A percentile compares a stretch with the other conserved stretches of the same genome.
Conservation (phyloP, 306 rosid species). For the Coriaria nepalensis region DNA sequence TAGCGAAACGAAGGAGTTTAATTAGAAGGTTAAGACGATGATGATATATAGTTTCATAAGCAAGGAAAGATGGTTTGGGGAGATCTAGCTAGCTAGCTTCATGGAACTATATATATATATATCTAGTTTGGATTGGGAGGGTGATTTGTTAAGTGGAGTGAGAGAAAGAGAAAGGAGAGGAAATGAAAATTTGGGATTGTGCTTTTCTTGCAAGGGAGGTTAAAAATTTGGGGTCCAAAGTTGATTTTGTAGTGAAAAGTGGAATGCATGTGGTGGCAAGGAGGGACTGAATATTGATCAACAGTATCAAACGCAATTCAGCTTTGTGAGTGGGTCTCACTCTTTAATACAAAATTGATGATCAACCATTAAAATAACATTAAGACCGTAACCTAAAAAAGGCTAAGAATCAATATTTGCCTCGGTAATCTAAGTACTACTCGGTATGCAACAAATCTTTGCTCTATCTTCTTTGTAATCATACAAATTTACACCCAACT, state of each 20-base stretch:
- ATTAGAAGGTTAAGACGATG: too few species aligned
- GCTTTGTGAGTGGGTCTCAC: not conserved
- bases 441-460: not conserved
- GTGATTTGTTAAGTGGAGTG: not conserved
- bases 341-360: not conserved
- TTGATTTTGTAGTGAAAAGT: constrained; percentile 84
- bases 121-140: too few species aligned
- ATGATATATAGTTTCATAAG: too few species aligned
- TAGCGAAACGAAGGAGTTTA: too few species aligned
- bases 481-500: not conserved
- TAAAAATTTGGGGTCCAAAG: constrained; percentile 65
- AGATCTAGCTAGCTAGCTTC: too few species aligned
- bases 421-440: not conserved
- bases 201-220: constrained; percentile 97
- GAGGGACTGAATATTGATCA: too few species aligned
- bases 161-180: not conserved
- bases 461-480: constrained; percentile 5
- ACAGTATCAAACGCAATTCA: not conserved
- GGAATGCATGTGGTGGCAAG: constrained; percentile 77
- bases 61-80: too few species aligned
- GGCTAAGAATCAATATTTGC: not conserved
- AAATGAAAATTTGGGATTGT: constrained; percentile 10
- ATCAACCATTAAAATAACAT: not conserved
- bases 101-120: too few species aligned
- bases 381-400: not conserved